phyloP scores from a whole-genome alignment of 2,329 filamentous ascomycete species.

The Metarhizium sp. region DNA sequence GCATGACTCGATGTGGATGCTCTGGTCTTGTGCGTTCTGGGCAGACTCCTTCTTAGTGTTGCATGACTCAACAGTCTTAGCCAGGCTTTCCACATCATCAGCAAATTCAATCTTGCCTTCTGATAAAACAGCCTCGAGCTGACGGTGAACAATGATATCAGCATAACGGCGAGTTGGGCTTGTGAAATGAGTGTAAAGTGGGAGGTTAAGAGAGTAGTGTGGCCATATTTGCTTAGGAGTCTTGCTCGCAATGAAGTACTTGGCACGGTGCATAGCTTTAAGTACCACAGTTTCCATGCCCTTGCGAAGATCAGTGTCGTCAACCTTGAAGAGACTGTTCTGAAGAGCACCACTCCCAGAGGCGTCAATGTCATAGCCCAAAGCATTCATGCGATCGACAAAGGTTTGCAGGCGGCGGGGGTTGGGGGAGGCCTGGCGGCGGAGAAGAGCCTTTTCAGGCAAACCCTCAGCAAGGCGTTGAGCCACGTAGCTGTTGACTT shows the following conservation, averaged over 20 bases:
- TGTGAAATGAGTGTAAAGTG: conserved; percentile 95
- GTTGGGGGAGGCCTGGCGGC: conserved; percentile 78
- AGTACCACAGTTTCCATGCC: conserved; percentile 94
- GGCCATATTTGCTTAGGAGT: conserved; percentile 66
- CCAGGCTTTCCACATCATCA: conserved; percentile 79
- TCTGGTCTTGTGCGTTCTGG: conserved; percentile 95
- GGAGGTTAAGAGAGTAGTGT: conserved; percentile 88
- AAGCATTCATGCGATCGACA: conserved; percentile 82
- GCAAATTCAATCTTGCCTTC: conserved; percentile 74
- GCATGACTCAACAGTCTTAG: conserved; percentile 89
- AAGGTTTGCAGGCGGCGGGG: conserved; percentile 82
- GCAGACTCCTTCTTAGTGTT: conserved; percentile 99
- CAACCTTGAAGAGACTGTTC: conserved; percentile 88
- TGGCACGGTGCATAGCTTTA: conserved; percentile 93
- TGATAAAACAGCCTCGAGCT: conserved; percentile 79
- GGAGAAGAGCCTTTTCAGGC: conserved; percentile 86
- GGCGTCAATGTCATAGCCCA: conserved; percentile 84
- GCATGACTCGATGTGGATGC: conserved; percentile 96
- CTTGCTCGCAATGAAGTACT: conserved; percentile 85
- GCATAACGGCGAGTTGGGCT: conserved; percentile 91
- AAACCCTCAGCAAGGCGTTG: conserved; percentile 70
- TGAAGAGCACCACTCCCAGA: conserved; percentile 85
- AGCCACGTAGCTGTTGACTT: conserved; percentile 82
- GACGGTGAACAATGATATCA: conserved; percentile 90
- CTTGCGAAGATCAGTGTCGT: conserved; percentile 83